A percentile compares a stretch with the other conserved stretches of the same genome.
Evolutionary conservation across 2,329 filamentous ascomycete species (phyloP).

Genomic region (Karstenula rhodostoma): DNA sequence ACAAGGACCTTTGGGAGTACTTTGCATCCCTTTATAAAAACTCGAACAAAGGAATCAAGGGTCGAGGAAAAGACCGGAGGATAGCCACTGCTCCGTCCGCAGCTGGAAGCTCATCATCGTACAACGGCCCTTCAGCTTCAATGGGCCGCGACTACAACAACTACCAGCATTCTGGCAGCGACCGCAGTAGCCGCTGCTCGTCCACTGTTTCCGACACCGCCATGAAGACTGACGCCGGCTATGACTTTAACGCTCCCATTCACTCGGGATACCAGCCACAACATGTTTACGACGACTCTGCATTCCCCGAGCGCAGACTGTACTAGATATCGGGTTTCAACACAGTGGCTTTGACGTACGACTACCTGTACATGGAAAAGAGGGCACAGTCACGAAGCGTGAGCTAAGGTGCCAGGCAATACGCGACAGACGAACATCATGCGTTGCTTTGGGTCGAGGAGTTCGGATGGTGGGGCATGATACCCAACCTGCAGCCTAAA

Average conservation of each 20-base stretch:
- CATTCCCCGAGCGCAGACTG: constrained; percentile 47
- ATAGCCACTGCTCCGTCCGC: constrained; percentile 56
- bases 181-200: constrained; percentile 46
- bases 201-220: constrained; percentile 44
- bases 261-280: constrained; percentile 34
- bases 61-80: constrained; percentile 83
- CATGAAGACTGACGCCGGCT: constrained; percentile 33
- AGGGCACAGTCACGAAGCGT: constrained; percentile 4
- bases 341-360: neutral
- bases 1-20: constrained; percentile 83
- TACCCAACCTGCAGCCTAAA: constrained; percentile 3
- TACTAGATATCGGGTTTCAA: constrained; percentile 26
- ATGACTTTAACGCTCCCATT: constrained; percentile 43
- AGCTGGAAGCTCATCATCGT: constrained; percentile 36
- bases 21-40: constrained; percentile 93
- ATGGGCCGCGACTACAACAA: constrained; percentile 32
- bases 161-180: constrained; percentile 39
- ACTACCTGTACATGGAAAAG: constrained; percentile 13
- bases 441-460: constrained; percentile 12
- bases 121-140: constrained; percentile 29
- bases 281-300: constrained; percentile 44
- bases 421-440: constrained; percentile 9
- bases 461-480: constrained; percentile 14
- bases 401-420: constrained; percentile 16
- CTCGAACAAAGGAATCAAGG: constrained; percentile 98